Conservation (phyloP, 495 filamentous ascomycete genomes). For the Oidiodendron maius region DNA sequence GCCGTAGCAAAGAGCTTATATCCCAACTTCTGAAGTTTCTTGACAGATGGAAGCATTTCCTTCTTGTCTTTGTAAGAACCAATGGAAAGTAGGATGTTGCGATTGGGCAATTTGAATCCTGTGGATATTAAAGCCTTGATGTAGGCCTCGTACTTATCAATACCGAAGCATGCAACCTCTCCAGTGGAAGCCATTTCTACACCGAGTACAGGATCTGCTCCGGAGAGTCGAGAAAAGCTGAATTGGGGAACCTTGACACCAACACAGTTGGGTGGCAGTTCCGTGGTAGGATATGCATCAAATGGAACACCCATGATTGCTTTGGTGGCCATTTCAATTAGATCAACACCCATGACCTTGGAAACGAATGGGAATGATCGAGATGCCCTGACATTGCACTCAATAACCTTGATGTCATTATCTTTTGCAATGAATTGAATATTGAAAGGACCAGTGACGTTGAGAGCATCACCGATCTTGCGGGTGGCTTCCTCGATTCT, state of each 20-base stretch:
- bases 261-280: constrained; percentile 74
- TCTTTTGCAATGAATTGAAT: constrained; percentile 99
- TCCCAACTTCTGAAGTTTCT: constrained; percentile 79
- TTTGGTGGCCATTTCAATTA: constrained; percentile 98
- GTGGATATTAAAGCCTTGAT: constrained; percentile 93
- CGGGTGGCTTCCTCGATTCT: constrained; percentile 91
- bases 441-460: constrained; percentile 95
- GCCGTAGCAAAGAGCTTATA: constrained; percentile 95
- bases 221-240: constrained; percentile 93
- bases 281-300: constrained; percentile 69
- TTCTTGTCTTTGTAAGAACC: constrained; percentile 96
- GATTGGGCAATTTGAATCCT: constrained; percentile 93
- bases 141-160: constrained; percentile 95
- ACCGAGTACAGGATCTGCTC: constrained; percentile 91
- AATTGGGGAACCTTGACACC: constrained; percentile 98
- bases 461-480: constrained; percentile 91
- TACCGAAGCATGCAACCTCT: constrained; percentile 94
- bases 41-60: constrained; percentile 90
- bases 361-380: constrained; percentile 97
- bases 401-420: constrained; percentile 99
- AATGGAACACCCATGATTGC: constrained; percentile 87
- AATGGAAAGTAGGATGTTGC: constrained; percentile 91
- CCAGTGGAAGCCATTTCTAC: constrained; percentile 99
- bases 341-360: constrained; percentile 96
- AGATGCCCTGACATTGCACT: constrained; percentile 96